Evolutionary conservation across 805 yeast species (phyloP), one percentile per base, ranked within the genome.

Genomic region (Nakazawaea laoshanensis): DNA sequence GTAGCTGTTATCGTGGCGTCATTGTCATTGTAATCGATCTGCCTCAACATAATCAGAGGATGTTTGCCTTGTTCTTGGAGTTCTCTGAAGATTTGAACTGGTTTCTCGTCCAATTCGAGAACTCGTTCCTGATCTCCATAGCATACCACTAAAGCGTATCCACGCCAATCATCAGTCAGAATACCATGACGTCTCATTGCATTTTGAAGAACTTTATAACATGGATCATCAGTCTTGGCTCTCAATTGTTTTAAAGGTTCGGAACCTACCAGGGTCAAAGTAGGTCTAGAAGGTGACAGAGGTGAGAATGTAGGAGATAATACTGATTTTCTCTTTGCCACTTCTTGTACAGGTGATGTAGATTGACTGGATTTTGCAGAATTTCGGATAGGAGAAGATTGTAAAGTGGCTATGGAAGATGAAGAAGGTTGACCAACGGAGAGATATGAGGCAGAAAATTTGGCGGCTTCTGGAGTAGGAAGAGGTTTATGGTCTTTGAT

Each of bases 1-100:
- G 38, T 35, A n/a, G 29, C 33, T 19, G 35, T 35, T 15, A 33
- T 33, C 5, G 32, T 33, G 22, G 45, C 50, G 25, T 45, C 43
- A 28, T 53, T 58, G 32, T 53, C 59, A n/a, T 42, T 44, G 9
- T 43, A 42, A 23, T 87, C 94, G 32, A 80, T 68, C 44, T 85
- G 92, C 44, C 97, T 63, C 27, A 88, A 65, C 96, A 88, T 88
- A 39, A 88, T 86, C 2, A 92, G 83, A 1, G 97, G 96, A 49
- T 81, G 84, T 43, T 79, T 67, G 1, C 96, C 96, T 37, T 76
- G 69, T 40, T 83, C 95, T 49, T 77, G 86, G 17, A 89, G 63
- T 47, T 82, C 94, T 52, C 85, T 82, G 51, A 86, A 85, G 7
- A 87, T 77, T 23, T 71, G 62, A 6, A 89, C 94, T 0, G 98